phyloP scores from a whole-genome alignment of 2,329 filamentous ascomycete species.

The Fusarium clavum region DNA sequence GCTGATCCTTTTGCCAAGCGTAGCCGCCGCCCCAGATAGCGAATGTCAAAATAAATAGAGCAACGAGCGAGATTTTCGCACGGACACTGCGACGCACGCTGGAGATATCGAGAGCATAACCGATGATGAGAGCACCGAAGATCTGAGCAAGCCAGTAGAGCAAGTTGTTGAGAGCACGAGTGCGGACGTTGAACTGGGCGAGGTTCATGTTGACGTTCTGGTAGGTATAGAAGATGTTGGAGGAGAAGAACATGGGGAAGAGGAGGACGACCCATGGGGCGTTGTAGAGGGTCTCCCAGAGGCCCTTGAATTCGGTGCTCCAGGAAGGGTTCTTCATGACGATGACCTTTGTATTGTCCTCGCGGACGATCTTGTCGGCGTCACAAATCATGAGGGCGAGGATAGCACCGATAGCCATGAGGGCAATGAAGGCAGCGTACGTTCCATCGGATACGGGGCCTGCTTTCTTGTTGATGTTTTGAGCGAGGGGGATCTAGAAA shows the following conservation, averaged over 20 bases:
- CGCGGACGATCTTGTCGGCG: slow-evolving; percentile 55
- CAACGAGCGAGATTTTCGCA: slow-evolving; percentile 59
- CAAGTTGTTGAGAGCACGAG: slow-evolving; percentile 65
- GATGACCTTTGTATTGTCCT: slow-evolving; percentile 54
- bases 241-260: slow-evolving; percentile 66
- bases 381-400: slow-evolving; percentile 61
- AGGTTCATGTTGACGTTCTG: slow-evolving; percentile 68
- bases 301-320: slow-evolving; percentile 51
- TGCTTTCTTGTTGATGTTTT: slow-evolving; percentile 71
- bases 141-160: slow-evolving; percentile 69
- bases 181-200: slow-evolving; percentile 65
- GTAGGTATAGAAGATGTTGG: slow-evolving; percentile 68
- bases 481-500: slow-evolving; percentile 72
- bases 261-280: slow-evolving; percentile 50
- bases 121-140: slow-evolving; percentile 62
- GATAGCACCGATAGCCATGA: slow-evolving; percentile 63
- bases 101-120: slow-evolving; percentile 58
- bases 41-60: slow-evolving; percentile 63
- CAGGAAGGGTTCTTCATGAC: slow-evolving; percentile 52
- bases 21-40: slow-evolving; percentile 72
- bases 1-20: slow-evolving; percentile 70
- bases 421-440: slow-evolving; percentile 61
- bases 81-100: slow-evolving; percentile 58
- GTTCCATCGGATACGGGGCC: slow-evolving; percentile 62
- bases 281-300: slow-evolving; percentile 58